phyloP scores from a whole-genome alignment of 306 rosid genomes.

The Begonia loranthoides region DNA sequence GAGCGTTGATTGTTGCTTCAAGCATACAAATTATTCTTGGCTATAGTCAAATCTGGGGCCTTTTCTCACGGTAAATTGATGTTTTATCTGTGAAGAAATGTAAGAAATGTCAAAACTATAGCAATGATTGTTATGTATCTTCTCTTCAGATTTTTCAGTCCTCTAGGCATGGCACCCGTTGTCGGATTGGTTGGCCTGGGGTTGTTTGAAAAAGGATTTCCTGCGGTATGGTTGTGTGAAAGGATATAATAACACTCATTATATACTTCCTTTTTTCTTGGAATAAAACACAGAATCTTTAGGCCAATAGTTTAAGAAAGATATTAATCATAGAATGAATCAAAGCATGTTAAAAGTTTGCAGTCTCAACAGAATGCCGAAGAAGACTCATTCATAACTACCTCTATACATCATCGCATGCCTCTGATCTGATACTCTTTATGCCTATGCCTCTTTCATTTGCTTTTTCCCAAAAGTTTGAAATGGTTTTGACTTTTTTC shows the following conservation, averaged over 20 bases:
- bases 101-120: neutral
- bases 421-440: no score
- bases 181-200: slow-evolving; percentile 94
- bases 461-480: no score
- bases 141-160: slow-evolving; percentile 81
- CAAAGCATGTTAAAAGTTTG: neutral
- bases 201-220: slow-evolving; percentile 78
- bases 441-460: no score
- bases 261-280: slow-evolving; percentile 4
- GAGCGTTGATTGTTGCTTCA: slow-evolving; percentile 89
- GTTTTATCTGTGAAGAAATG: neutral
- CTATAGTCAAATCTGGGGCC: slow-evolving; percentile 98
- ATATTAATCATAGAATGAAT: no score
- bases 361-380: no score
- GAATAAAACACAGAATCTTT: slow-evolving; percentile 1
- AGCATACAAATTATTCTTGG: slow-evolving; percentile 90
- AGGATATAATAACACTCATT: slow-evolving; percentile 1
- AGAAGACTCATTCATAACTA: no score
- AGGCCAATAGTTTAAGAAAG: no score
- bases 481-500: neutral
- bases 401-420: no score
- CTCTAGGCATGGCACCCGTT: slow-evolving; percentile 97
- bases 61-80: slow-evolving; percentile 59
- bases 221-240: slow-evolving; percentile 38
- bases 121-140: slow-evolving; percentile 2